Conservation (phyloP, 2,329 filamentous ascomycete genomes). For the Nemania sp. region DNA sequence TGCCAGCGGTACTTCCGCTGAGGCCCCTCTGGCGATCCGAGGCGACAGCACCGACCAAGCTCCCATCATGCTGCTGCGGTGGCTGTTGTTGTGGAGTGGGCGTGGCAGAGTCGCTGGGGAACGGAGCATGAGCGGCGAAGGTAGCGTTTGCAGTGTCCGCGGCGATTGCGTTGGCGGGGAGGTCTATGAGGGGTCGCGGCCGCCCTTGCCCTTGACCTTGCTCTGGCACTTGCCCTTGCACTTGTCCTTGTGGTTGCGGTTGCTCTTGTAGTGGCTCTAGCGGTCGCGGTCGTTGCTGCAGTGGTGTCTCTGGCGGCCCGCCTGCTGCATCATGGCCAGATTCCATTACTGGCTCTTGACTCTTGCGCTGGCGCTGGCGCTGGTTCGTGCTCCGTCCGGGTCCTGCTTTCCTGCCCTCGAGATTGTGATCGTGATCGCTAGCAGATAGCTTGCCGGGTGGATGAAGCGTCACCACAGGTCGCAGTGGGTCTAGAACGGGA, state of each 20-base stretch:
- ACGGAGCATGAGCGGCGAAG: too few species aligned
- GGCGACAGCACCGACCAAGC: not conserved
- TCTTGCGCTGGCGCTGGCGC: not conserved
- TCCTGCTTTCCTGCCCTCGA: not conserved
- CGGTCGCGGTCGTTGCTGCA: too few species aligned
- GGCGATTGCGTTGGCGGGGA: not conserved
- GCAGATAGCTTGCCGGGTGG: too few species aligned
- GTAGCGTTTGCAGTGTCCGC: too few species aligned
- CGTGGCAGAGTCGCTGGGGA: too few species aligned
- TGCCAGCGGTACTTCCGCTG: slow-evolving; percentile 1
- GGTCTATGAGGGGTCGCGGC: not conserved
- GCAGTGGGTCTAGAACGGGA: too few species aligned
- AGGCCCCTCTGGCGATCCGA: not conserved
- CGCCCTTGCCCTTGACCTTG: not conserved
- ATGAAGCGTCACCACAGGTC: too few species aligned
- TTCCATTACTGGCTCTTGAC: slow-evolving; percentile 12
- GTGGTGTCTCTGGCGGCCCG: slow-evolving; percentile 9
- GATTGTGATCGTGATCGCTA: too few species aligned
- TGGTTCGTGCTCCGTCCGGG: not conserved
- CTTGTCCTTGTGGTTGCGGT: not conserved
- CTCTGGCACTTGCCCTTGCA: not conserved
- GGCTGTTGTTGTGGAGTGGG: not conserved
- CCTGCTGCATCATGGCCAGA: slow-evolving; percentile 21
- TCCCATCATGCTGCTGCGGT: not conserved
- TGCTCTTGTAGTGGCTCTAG: not conserved